These are phyloP conservation scores for Cladophialophora bantiana DNA, from an alignment of 2,329 filamentous ascomycete genomes.

Conservation along the genomic window DNA sequence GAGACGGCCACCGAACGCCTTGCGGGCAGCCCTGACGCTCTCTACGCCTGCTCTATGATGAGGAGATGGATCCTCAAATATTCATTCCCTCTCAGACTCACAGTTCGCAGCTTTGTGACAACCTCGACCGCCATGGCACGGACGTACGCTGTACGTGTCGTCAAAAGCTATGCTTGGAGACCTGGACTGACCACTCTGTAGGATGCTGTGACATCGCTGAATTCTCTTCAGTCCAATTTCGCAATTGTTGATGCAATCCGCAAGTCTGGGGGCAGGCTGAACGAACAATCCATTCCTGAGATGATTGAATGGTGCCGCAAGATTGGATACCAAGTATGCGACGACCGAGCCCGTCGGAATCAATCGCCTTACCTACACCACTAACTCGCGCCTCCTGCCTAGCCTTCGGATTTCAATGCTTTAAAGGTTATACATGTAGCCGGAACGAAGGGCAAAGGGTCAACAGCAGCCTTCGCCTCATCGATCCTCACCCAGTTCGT, in stretches of 20 bases:
- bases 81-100: slow-evolving; percentile 7
- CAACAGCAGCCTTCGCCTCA: slow-evolving; percentile 82
- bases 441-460: slow-evolving; percentile 94
- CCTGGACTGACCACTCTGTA: slow-evolving; percentile 44
- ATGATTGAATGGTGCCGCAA: slow-evolving; percentile 79
- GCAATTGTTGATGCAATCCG: slow-evolving; percentile 77
- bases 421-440: slow-evolving; percentile 78
- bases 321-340: slow-evolving; percentile 74
- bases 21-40: neutral
- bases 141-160: slow-evolving; percentile 38
- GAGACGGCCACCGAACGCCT: neutral
- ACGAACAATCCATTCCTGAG: slow-evolving; percentile 78
- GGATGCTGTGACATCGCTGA: slow-evolving; percentile 75
- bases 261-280: slow-evolving; percentile 75
- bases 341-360: slow-evolving; percentile 64
- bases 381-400: slow-evolving; percentile 23
- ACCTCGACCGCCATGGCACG: slow-evolving; percentile 33
- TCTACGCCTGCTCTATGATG: slow-evolving; percentile 30
- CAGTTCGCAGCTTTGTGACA: slow-evolving; percentile 30
- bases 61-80: slow-evolving; percentile 30
- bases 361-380: slow-evolving; percentile 25
- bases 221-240: slow-evolving; percentile 80
- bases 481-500: slow-evolving; percentile 74
- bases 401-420: slow-evolving; percentile 67
- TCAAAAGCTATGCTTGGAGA: neutral